phyloP scores from a whole-genome alignment of 345 rosid genomes.

The Brassica nigra region DNA sequence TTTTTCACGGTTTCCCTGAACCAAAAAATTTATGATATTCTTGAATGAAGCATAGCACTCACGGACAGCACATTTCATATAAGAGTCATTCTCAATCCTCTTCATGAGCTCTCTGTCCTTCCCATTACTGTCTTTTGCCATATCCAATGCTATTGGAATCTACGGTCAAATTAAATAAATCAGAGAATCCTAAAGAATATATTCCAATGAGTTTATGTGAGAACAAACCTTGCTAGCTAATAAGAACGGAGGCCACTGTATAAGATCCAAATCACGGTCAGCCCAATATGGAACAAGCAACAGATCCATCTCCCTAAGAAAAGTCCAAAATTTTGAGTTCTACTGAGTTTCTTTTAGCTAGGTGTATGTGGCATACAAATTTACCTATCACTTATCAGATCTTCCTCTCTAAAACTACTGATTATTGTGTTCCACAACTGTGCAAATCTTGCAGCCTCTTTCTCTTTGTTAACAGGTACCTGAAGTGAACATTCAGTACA shows the following conservation, averaged over 20 bases:
- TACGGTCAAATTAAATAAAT: conserved; percentile 35
- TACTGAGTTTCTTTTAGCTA: conserved; percentile 11
- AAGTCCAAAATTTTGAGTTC: conserved; percentile 8
- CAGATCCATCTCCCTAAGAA: conserved; percentile 89
- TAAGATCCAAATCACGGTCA: conserved; percentile 82
- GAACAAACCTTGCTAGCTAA: conserved; percentile 91
- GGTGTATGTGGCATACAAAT: conserved; percentile 26
- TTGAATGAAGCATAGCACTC: conserved; percentile 96
- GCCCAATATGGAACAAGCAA: conserved; percentile 99
- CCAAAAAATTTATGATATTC: conserved; percentile 75
- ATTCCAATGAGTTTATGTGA: conserved; percentile 2
- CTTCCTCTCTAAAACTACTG: conserved; percentile 94
- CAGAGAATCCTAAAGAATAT: conserved; percentile 16
- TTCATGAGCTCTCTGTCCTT: conserved; percentile 89
- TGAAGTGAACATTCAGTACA: conserved; percentile 35
- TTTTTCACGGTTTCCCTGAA: conserved; percentile 70
- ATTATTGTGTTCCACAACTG: conserved; percentile 98
- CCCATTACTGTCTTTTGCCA: conserved; percentile 97
- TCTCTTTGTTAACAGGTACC: conserved; percentile 66
- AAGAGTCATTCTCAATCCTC: conserved; percentile 68
- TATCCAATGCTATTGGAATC: conserved; percentile 98
- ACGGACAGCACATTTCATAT: conserved; percentile 90
- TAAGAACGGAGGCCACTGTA: conserved; percentile 98
- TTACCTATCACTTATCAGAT: conserved; percentile 83
- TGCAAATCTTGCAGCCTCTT: conserved; percentile 92